A percentile compares a stretch with the other conserved stretches of the same genome.
Evolutionary conservation across 306 rosid genomes (phyloP).

Genomic region (Fagus sylvatica): DNA sequence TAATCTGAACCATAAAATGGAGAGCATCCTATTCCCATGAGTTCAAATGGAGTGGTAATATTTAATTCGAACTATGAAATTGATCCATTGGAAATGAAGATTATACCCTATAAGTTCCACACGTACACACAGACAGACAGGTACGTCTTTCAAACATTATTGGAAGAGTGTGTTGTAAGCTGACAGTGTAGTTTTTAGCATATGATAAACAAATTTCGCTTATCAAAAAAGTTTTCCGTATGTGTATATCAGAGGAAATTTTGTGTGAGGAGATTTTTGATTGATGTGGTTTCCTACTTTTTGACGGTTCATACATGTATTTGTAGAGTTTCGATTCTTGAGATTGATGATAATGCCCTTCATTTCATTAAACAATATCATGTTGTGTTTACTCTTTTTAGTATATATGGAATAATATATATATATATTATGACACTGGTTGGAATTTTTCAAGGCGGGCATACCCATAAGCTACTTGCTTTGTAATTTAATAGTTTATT

Average conservation of each 20-base stretch:
- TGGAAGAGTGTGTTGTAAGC: too few relatives aligned
- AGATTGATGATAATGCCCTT: not conserved
- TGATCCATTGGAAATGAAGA: too few relatives aligned
- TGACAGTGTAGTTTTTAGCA: too few relatives aligned
- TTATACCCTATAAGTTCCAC: too few relatives aligned
- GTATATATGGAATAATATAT: not conserved
- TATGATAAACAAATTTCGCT: too few relatives aligned
- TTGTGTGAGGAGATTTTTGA: not conserved
- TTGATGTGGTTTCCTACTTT: not conserved
- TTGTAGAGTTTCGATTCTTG: not conserved
- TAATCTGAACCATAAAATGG: too few relatives aligned
- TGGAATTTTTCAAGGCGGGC: not conserved
- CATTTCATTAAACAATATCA: not conserved
- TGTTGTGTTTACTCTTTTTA: not conserved
- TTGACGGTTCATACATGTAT: not conserved
- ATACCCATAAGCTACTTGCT: not conserved
- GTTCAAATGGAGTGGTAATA: too few relatives aligned
- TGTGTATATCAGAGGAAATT: not conserved
- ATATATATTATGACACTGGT: not conserved
- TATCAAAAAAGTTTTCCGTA: too few relatives aligned
- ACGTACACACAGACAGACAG: too few relatives aligned
- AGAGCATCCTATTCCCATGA: too few relatives aligned
- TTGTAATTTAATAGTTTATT: constrained; percentile 10
- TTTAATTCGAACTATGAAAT: too few relatives aligned
- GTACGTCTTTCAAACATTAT: too few relatives aligned